phyloP scores from a whole-genome alignment of 140 eudicot species.

The Stevia rebaudiana region DNA sequence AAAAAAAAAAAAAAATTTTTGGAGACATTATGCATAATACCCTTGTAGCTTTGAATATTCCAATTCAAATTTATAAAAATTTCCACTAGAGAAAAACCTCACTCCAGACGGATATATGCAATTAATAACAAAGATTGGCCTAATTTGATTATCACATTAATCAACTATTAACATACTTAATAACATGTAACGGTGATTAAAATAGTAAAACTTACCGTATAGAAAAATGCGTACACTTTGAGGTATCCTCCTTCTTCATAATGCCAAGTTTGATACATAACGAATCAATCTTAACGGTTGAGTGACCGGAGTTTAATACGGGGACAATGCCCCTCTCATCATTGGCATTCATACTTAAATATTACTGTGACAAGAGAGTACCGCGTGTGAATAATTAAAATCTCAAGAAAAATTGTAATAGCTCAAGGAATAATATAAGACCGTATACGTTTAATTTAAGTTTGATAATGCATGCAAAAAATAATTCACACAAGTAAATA shows the following conservation, averaged over 20 bases:
- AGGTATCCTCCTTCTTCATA: conserved; percentile 20
- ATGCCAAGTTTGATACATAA: conserved; percentile 32
- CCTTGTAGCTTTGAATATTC: background rate
- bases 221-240: conserved; percentile 27
- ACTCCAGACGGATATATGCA: conserved; percentile 1
- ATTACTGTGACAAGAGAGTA: conserved; percentile 26
- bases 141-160: no score
- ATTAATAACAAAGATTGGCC: background rate
- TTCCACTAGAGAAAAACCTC: background rate
- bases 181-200: background rate
- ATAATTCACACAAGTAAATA: background rate
- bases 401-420: background rate
- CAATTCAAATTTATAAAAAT: background rate
- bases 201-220: background rate
- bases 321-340: conserved; percentile 28
- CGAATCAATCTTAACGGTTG: conserved; percentile 10
- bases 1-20: no score
- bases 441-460: background rate
- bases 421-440: background rate
- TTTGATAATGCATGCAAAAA: background rate
- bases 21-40: background rate
- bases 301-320: conserved; percentile 13
- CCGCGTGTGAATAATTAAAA: background rate
- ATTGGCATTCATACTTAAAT: conserved; percentile 23
- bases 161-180: background rate